Evolutionary conservation across 2,329 filamentous ascomycete genomes (phyloP).

Genomic region (Ascochyta clinopodiicola): DNA sequence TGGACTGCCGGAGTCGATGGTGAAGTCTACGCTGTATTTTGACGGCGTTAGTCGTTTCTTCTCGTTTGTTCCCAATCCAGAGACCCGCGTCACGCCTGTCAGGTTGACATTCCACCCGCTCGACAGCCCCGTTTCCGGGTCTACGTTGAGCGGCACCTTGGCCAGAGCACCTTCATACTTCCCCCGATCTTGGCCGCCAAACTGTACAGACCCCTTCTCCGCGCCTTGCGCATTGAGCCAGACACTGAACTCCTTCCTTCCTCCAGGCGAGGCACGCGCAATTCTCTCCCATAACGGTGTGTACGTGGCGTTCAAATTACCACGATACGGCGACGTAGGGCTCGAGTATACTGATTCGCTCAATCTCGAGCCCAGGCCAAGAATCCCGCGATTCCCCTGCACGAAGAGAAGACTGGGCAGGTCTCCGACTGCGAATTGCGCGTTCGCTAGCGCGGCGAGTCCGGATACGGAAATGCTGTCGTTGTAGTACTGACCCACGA

Average conservation of each 20-base stretch:
- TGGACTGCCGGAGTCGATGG: conserved; percentile 21
- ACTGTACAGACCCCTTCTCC: neutral
- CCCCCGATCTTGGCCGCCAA: neutral
- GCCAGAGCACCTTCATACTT: neutral
- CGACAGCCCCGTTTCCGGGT: neutral
- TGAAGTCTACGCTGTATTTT: neutral
- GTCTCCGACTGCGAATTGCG: conserved; percentile 14
- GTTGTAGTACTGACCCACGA: conserved; percentile 22
- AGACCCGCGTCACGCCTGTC: neutral
- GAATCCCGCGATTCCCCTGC: conserved; percentile 17
- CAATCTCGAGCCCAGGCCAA: conserved; percentile 15
- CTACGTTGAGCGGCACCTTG: neutral
- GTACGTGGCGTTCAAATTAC: neutral
- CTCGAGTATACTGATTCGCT: neutral
- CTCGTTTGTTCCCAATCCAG: neutral
- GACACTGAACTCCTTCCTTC: neutral
- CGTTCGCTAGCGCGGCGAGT: neutral
- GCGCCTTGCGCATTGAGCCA: conserved; percentile 3
- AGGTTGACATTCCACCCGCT: conserved; percentile 1
- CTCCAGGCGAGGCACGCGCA: neutral
- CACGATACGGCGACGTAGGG: neutral
- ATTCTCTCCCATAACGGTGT: neutral
- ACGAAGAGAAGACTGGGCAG: conserved; percentile 8
- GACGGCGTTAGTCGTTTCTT: neutral
- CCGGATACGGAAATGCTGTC: conserved; percentile 10